Evolutionary conservation across 176 grass and related monocot genomes (phyloP), one percentile per base, ranked within the genome.

Genomic region (Oryza nivara): DNA sequence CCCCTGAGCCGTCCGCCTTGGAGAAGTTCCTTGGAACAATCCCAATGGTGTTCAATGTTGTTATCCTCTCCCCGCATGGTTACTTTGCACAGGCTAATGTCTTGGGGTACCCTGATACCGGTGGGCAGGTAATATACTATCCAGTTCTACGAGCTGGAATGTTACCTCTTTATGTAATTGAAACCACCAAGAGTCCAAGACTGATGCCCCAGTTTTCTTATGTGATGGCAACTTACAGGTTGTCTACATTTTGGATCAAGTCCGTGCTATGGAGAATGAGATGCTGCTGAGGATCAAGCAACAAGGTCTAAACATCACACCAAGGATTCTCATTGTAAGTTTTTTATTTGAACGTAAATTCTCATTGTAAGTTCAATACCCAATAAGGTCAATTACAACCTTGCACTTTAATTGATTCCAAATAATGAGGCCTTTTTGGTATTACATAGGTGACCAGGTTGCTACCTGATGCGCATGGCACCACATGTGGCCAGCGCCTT

Each of bases 191-290:
- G 30, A 28, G 2, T 19, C 43, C 43, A 44, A 44, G 43, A 44
- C 72, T 43, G 2, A 44, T 46, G 13, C 72, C 23, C 20, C 68
- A 60, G 26, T 20, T 60, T 45, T 64, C 22, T 45, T 7, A 45
- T 63, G 51, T 73, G 20, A 28, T 73, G 80, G 49, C 13, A 71
- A 82, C 69, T 52, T 74, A 56, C 82, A 94, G 92, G 81, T 94
- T 82, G 92, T 94, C 16, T 94, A 94, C 74, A 94, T 94, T 75
- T 87, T 94, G 92, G 92, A 94, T 84, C 92, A 94, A 94, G 92
- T 94, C 38, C 89, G 89, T 75, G 92, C 92, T 77, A 82, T 94
- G 84, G 92, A 94, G 84, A 87, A 83, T 75, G 92, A 94, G 84
- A 94, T 94, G 92, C 68, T 94, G 25, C 52, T 91, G 68, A 87